These are phyloP conservation scores for Sugiyamaella castrensis DNA, from an alignment of 1,139 yeast species.

Conservation along the genomic window DNA sequence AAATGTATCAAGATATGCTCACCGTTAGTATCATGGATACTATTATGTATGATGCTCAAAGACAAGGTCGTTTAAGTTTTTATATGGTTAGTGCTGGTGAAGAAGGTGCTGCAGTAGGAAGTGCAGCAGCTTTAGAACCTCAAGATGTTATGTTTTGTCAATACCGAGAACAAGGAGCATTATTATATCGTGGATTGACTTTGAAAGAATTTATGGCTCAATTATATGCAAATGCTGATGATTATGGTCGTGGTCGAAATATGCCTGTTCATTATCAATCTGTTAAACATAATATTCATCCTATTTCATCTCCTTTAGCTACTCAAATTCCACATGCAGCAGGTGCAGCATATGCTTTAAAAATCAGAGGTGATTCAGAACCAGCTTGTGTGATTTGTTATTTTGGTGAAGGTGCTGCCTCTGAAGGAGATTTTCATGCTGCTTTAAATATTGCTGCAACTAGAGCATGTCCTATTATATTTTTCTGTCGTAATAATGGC, in stretches of 20 bases:
- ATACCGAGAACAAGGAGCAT: constrained; percentile 38
- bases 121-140: constrained; percentile 36
- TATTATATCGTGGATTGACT: constrained; percentile 37
- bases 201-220: constrained; percentile 37
- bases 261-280: constrained; percentile 40
- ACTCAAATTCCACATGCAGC: constrained; percentile 41
- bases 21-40: constrained; percentile 34
- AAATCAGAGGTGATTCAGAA: constrained; percentile 26
- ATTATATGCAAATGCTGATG: constrained; percentile 35
- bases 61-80: constrained; percentile 39
- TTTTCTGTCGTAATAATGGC: constrained; percentile 40
- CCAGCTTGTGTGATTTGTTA: constrained; percentile 33
- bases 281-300: constrained; percentile 34
- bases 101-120: constrained; percentile 39
- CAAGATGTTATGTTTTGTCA: constrained; percentile 37
- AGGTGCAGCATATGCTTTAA: constrained; percentile 40
- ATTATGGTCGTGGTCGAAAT: constrained; percentile 35
- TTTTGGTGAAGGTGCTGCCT: constrained; percentile 41
- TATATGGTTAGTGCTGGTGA: constrained; percentile 42
- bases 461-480: constrained; percentile 36
- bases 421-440: constrained; percentile 41
- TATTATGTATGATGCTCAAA: constrained; percentile 40
- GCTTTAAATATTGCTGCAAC: constrained; percentile 41
- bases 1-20: constrained; percentile 38
- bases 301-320: constrained; percentile 39